Evolutionary conservation across 2,329 filamentous ascomycete genomes (phyloP).

Genomic region (Tolypocladium tropicale): DNA sequence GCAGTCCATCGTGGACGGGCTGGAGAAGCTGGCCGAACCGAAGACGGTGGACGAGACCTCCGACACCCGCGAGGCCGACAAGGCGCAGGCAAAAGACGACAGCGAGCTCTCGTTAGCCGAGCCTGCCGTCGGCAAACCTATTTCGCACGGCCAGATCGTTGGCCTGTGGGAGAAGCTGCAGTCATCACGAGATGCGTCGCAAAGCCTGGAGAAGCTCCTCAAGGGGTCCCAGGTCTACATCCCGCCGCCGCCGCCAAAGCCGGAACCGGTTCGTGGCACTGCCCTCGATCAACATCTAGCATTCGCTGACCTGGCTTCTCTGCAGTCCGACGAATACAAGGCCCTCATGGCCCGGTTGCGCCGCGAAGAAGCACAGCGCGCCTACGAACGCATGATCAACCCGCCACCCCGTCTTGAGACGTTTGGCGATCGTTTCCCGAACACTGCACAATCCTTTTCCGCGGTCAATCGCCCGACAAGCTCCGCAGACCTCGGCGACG

Average conservation of each 20-base stretch:
- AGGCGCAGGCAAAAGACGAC: conserved; percentile 3
- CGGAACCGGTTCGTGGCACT: conserved; percentile 53
- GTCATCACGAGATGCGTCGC: conserved; percentile 17
- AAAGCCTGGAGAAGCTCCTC: conserved; percentile 60
- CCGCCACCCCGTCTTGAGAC: conserved; percentile 44
- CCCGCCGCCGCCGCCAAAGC: conserved; percentile 71
- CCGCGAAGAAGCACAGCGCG: conserved; percentile 68
- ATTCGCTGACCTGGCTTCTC: conserved; percentile 5
- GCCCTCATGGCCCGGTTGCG: conserved; percentile 79
- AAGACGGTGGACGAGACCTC: conserved; percentile 3
- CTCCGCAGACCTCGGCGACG: conserved; percentile 39
- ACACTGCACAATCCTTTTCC: conserved; percentile 44
- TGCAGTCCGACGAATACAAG: conserved; percentile 69
- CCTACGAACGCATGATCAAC: conserved; percentile 73
- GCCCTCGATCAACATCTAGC: not conserved
- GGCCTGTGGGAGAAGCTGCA: conserved; percentile 46
- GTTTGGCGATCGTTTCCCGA: conserved; percentile 49
- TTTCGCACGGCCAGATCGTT: conserved; percentile 62
- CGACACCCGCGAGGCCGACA: conserved; percentile 9
- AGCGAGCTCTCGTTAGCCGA: conserved; percentile 39
- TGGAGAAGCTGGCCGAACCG: conserved; percentile 27
- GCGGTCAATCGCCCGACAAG: conserved; percentile 39
- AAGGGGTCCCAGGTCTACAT: conserved; percentile 62
- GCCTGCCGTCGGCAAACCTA: conserved; percentile 51
- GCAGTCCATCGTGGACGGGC: conserved; percentile 51